Percentiles rank a stretch among this genome's conserved stretches.
Conservation (phyloP, 192 early-diverging fungal species). For the Gamsiella multidivaricata region DNA sequence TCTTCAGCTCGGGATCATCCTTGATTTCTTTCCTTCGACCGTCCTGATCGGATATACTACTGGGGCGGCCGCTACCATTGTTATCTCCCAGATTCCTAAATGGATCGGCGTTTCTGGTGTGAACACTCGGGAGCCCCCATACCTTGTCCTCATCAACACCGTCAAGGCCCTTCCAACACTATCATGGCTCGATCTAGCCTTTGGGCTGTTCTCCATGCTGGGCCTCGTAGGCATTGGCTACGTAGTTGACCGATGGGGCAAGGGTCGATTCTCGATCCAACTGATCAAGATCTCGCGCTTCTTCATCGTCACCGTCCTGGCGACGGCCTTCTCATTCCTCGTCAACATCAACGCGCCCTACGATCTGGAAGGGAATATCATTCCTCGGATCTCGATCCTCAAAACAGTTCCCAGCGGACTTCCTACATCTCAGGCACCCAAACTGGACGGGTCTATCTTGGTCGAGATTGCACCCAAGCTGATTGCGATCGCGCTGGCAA, state of each 20-base stretch:
- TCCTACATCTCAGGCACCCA: conserved; percentile 65
- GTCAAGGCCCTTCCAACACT: conserved; percentile 11
- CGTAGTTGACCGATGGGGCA: conserved; percentile 8
- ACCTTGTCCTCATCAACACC: conserved; percentile 36
- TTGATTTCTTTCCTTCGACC: conserved; percentile 86
- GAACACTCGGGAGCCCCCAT: conserved; percentile 74
- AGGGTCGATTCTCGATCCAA: conserved; percentile 16
- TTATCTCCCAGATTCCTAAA: conserved; percentile 64
- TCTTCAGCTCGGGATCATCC: conserved; percentile 82
- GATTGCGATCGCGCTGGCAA: conserved; percentile 73
- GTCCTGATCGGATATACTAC: conserved; percentile 90
- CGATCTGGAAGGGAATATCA: conserved; percentile 24
- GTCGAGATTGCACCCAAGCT: conserved; percentile 59
- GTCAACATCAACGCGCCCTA: conserved; percentile 38
- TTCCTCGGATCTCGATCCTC: conserved; percentile 66
- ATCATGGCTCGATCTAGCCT: conserved; percentile 16
- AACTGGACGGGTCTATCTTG: conserved; percentile 59
- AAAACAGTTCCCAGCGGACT: conserved; percentile 80
- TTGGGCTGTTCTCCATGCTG: conserved; percentile 10
- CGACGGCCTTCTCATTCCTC: conserved; percentile 74
- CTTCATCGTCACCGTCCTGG: conserved; percentile 76
- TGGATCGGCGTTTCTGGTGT: conserved; percentile 81
- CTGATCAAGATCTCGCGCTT: conserved; percentile 28
- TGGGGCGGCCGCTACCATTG: conserved; percentile 81
- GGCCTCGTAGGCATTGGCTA: conserved; percentile 12